phyloP scores from a whole-genome alignment of 176 grass and related monocot species.

The Miscanthus lutarioriparius region DNA sequence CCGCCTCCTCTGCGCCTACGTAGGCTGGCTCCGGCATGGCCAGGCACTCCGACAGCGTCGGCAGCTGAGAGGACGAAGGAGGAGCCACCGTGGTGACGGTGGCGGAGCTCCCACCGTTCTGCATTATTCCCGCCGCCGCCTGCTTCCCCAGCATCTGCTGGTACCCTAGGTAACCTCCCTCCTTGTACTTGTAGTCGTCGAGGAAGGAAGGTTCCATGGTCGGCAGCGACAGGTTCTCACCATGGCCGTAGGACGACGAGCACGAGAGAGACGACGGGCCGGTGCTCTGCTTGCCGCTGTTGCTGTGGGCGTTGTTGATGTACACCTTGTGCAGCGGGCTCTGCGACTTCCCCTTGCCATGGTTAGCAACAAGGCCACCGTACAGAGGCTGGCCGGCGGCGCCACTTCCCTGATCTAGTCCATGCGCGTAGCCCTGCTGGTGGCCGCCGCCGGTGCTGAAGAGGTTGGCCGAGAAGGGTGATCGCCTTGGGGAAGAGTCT shows the following conservation, averaged over 20 bases:
- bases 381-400: conserved; percentile 5
- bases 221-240: conserved; percentile 45
- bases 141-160: conserved; percentile 22
- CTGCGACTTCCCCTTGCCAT: conserved; percentile 45
- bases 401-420: neutral
- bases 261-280: conserved; percentile 45
- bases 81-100: neutral
- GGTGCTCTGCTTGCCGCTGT: conserved; percentile 17
- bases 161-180: conserved; percentile 35
- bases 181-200: conserved; percentile 49
- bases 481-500: conserved; percentile 48
- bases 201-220: conserved; percentile 54
- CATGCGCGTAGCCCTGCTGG: conserved; percentile 35
- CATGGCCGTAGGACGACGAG: conserved; percentile 41
- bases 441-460: neutral
- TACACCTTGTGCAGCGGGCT: conserved; percentile 62
- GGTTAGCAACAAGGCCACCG: neutral
- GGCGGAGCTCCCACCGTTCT: neutral
- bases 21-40: conserved; percentile 56
- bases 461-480: conserved; percentile 37
- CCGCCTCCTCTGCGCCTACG: neutral
- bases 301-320: conserved; percentile 38
- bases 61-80: conserved; percentile 30
- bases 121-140: neutral
- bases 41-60: conserved; percentile 68